Evolutionary conservation across 2,329 filamentous ascomycete species (phyloP), one percentile per base, ranked within the genome.

Genomic region (Stemphylium lycopersici): DNA sequence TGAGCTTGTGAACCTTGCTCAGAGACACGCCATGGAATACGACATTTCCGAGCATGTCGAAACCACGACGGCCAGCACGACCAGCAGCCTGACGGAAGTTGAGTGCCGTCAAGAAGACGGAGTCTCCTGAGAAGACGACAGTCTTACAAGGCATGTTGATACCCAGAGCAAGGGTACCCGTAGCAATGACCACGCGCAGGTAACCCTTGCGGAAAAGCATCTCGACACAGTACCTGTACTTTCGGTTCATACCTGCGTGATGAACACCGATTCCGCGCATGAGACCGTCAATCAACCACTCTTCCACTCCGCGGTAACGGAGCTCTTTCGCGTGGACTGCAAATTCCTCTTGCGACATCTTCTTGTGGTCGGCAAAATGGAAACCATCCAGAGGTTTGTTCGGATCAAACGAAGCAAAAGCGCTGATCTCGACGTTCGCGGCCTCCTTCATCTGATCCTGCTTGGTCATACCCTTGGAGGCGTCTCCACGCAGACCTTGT

Each of bases 41-140:
- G 1, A 93, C 87, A 65, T 93, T 93, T 52, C 90, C 90, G 1
- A 93, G 82, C 18, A 91, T 77, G 68, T 93, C 90, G 58, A 93
- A 93, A 1, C 90, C 90, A 77, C 90, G 84, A 73, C 90, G 87
- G 61, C 90, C 90, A 29, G 90, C 88, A 80, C 90, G 87, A 73
- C 90, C 90, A 52, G 89, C 85, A 6, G 85, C 88, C 71, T 93
- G 90, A 7, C 88, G 84, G 71, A 89, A 93, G 69, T 90, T 91
- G 46, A 93, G 82, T 0, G 89, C 84, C 0, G 88, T 91, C 38
- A 93, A 76, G 67, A 84, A 91, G 2, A 90, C 80, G 0, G 87
- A 90, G 69, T 93, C 89, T 0, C 88, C 89, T 13, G 81, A 82
- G 70, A 93, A 93, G 1, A 91, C 84, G 0, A 92, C 89, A 1